Conservation (phyloP, 176 grass and related monocot species). For the Oryza glaberrima region DNA sequence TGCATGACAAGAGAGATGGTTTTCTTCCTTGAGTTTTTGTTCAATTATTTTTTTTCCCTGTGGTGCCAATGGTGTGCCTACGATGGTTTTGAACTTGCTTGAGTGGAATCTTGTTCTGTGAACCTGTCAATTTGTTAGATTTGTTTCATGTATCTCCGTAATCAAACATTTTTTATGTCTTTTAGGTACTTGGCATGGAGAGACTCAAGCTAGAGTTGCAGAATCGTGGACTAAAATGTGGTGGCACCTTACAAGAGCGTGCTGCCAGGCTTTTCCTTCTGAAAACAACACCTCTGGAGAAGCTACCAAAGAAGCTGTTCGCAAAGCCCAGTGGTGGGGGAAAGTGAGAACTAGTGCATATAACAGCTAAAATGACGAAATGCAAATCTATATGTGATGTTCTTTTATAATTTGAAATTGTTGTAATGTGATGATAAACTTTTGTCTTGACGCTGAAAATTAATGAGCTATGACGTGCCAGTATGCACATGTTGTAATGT, state of each 20-base stretch:
- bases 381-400: conserved; percentile 13
- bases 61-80: not conserved
- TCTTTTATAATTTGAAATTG: conserved; percentile 20
- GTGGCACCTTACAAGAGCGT: conserved; percentile 91
- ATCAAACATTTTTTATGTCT: conserved; percentile 3
- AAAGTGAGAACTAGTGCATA: conserved; percentile 32
- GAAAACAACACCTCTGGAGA: conserved; percentile 83
- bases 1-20: not conserved
- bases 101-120: not conserved
- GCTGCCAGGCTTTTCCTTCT: conserved; percentile 87
- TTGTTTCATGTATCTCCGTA: not conserved
- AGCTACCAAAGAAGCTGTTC: conserved; percentile 92
- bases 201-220: conserved; percentile 87
- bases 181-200: conserved; percentile 74
- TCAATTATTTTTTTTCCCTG: not conserved
- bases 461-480: conserved; percentile 23
- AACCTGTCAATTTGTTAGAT: not conserved
- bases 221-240: conserved; percentile 70
- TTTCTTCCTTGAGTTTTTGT: not conserved
- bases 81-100: not conserved
- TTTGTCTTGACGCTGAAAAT: conserved; percentile 22
- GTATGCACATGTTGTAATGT: conserved; percentile 28
- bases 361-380: conserved; percentile 16
- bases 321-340: conserved; percentile 47
- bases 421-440: conserved; percentile 33